These are phyloP conservation scores for Zymoseptoria tritici DNA, from an alignment of 2,329 filamentous ascomycete species.

Conservation along the genomic window DNA sequence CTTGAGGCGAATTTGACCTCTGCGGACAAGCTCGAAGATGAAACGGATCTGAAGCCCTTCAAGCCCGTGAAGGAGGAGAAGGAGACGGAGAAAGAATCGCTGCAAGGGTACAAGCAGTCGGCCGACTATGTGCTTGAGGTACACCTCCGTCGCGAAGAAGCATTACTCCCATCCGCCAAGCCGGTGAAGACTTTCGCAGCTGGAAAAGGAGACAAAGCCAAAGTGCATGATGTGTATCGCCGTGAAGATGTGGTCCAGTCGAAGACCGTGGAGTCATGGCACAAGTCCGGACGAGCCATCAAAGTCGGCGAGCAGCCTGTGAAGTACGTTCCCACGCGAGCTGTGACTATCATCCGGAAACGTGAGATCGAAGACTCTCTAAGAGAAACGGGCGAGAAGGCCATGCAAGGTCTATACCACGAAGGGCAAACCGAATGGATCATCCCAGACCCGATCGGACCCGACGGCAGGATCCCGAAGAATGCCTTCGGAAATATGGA, in stretches of 20 bases:
- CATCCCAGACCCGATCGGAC: constrained; percentile 69
- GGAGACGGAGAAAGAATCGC: constrained; percentile 45
- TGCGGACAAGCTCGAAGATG: constrained; percentile 72
- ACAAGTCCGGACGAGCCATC: constrained; percentile 84
- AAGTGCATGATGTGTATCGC: constrained; percentile 72
- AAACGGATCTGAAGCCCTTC: constrained; percentile 65
- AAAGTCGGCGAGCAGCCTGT: constrained; percentile 63
- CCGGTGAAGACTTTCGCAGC: constrained; percentile 68
- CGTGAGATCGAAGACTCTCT: constrained; percentile 83
- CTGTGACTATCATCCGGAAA: constrained; percentile 78
- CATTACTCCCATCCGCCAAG: constrained; percentile 60
- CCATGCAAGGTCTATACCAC: constrained; percentile 78
- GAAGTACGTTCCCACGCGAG: constrained; percentile 83
- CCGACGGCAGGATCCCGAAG: constrained; percentile 77
- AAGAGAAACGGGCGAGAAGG: constrained; percentile 70
- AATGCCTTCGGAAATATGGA: constrained; percentile 97
- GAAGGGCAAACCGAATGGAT: constrained; percentile 90
- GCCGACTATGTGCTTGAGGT: constrained; percentile 77
- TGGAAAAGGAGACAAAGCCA: constrained; percentile 64
- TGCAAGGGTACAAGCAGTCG: constrained; percentile 83
- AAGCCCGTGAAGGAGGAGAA: constrained; percentile 53
- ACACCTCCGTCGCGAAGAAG: constrained; percentile 87
- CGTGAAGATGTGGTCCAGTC: constrained; percentile 75
- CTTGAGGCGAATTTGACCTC: constrained; percentile 51
- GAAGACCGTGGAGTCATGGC: constrained; percentile 93